Conservation (phyloP, 2,329 filamentous ascomycete genomes). For the Zalaria sp. region DNA sequence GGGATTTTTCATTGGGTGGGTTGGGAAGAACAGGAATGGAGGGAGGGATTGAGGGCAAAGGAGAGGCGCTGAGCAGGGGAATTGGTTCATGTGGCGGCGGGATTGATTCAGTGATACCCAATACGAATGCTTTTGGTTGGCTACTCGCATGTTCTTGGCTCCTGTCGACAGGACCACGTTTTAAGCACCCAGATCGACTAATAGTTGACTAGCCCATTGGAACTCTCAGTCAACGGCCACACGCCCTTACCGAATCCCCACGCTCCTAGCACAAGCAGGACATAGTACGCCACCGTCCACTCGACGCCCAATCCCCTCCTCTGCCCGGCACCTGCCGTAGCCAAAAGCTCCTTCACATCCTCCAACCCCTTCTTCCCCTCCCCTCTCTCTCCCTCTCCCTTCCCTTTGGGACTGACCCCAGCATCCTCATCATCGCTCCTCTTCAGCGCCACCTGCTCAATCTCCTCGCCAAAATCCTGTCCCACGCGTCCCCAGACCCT, state of each 20-base stretch:
- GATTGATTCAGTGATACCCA: no score
- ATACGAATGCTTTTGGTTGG: no score
- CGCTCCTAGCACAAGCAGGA: constrained; percentile 58
- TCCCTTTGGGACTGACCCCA: constrained; percentile 2
- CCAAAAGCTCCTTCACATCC: constrained; percentile 15
- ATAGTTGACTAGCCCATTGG: no score
- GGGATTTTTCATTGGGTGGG: constrained; percentile 51
- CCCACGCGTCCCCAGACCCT: constrained; percentile 68
- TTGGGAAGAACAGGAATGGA: constrained; percentile 12
- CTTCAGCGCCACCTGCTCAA: constrained; percentile 13
- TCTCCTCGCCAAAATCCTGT: constrained; percentile 25
- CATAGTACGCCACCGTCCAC: constrained; percentile 73
- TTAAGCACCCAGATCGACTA: no score
- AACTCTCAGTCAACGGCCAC: constrained; percentile 56
- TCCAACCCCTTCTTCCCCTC: constrained; percentile 21
- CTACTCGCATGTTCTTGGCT: no score
- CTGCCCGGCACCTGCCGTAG: constrained; percentile 10
- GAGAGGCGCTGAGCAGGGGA: no score
- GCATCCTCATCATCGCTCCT: constrained; percentile 11
- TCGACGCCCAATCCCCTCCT: constrained; percentile 22
- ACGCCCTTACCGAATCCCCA: constrained; percentile 56
- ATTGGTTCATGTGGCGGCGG: no score
- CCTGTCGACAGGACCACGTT: no score
- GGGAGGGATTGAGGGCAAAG: background rate
- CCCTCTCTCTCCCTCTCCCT: constrained; percentile 8